A percentile compares a stretch with the other conserved stretches of the same genome.
These are phyloP conservation scores for Penicillium psychrofluorescens DNA, from an alignment of 495 filamentous ascomycete genomes.

Conservation along the genomic window DNA sequence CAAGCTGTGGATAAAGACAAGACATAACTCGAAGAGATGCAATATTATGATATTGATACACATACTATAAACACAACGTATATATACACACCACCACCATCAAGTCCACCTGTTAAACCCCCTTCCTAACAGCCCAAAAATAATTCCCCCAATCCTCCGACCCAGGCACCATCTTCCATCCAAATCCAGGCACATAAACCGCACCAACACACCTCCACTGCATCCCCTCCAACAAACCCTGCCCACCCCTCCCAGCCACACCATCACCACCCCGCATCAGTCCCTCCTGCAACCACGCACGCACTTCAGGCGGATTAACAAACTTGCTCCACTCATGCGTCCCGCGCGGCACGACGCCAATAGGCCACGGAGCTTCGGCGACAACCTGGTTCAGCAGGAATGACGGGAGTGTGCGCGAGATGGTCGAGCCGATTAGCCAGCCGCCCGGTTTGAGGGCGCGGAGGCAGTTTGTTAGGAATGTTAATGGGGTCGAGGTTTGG, in stretches of 20 bases:
- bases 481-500: conserved; percentile 44
- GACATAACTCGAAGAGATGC: too few relatives aligned
- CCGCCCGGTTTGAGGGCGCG: conserved; percentile 80
- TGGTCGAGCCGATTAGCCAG: conserved; percentile 87
- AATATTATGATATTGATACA: not conserved
- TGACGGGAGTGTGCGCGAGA: conserved; percentile 76
- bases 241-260: conserved; percentile 41
- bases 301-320: conserved; percentile 77
- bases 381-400: conserved; percentile 89
- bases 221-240: conserved; percentile 39
- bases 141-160: conserved; percentile 92
- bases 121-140: conserved; percentile 81
- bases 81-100: not conserved
- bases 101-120: conserved; percentile 18
- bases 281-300: conserved; percentile 47
- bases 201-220: conserved; percentile 63
- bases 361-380: conserved; percentile 70
- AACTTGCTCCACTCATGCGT: conserved; percentile 97
- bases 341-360: conserved; percentile 80
- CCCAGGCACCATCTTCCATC: conserved; percentile 79
- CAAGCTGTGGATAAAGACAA: too few relatives aligned
- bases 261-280: conserved; percentile 35
- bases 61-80: not conserved
- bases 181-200: conserved; percentile 81
- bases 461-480: conserved; percentile 62